Percentiles rank a stretch among this genome's conserved stretches.
phyloP scores from a whole-genome alignment of 1,284 basidiomycete species.

The Ustilago loliicola region DNA sequence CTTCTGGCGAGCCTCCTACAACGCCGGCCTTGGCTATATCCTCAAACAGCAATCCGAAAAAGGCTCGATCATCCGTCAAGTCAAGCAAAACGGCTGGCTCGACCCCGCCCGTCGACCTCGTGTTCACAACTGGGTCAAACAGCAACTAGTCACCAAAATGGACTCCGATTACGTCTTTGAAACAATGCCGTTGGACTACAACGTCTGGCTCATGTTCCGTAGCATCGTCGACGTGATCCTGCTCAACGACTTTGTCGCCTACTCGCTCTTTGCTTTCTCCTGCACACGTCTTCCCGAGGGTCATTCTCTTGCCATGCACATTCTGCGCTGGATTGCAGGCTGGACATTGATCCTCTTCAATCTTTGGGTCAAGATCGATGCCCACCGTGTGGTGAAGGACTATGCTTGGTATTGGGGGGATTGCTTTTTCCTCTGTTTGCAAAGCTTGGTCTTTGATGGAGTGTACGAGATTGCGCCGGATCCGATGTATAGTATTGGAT shows the following conservation, averaged over 20 bases:
- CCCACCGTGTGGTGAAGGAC: constrained; percentile 92
- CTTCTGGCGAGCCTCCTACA: constrained; percentile 93
- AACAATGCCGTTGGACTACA: constrained; percentile 63
- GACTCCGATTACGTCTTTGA: constrained; percentile 93
- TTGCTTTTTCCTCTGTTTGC: constrained; percentile 83
- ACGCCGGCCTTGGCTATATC: constrained; percentile 92
- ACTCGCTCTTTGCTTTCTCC: constrained; percentile 86
- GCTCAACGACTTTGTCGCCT: constrained; percentile 89
- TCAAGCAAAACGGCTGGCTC: constrained; percentile 87
- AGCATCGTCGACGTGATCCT: constrained; percentile 94
- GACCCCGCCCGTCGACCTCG: constrained; percentile 79
- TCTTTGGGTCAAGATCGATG: constrained; percentile 98
- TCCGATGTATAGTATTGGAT: constrained; percentile 90
- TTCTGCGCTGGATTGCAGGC: constrained; percentile 89
- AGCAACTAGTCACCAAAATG: constrained; percentile 90
- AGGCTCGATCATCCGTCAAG: constrained; percentile 88
- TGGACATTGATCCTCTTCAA: constrained; percentile 91
- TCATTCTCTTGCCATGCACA: constrained; percentile 80
- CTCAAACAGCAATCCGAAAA: constrained; percentile 93
- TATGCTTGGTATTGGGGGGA: constrained; percentile 94
- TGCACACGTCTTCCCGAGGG: constrained; percentile 82
- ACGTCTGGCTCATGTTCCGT: constrained; percentile 87
- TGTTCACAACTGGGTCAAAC: constrained; percentile 84
- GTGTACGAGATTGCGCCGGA: constrained; percentile 92
- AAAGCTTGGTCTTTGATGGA: constrained; percentile 92